These are phyloP conservation scores for Mycena albidolilacea DNA, from an alignment of 768 basidiomycete species.

Conservation along the genomic window DNA sequence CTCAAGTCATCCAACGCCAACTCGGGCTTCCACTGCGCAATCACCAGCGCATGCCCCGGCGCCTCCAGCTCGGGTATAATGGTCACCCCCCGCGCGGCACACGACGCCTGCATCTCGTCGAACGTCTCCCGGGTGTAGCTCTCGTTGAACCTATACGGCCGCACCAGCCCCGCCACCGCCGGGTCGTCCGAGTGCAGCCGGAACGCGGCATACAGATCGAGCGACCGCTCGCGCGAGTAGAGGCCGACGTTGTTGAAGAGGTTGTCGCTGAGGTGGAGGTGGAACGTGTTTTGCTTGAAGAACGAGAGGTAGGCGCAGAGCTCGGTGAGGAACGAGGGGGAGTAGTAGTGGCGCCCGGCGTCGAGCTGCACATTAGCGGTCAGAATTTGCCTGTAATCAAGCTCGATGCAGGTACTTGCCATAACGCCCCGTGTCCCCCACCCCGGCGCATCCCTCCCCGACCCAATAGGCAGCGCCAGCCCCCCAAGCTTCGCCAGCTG, in stretches of 20 bases:
- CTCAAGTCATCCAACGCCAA: constrained; percentile 37
- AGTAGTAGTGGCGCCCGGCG: constrained; percentile 36
- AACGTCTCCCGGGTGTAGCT: constrained; percentile 38
- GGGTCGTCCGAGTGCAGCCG: constrained; percentile 39
- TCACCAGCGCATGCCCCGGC: constrained; percentile 37
- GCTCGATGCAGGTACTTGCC: constrained; percentile 8
- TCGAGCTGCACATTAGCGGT: constrained; percentile 28
- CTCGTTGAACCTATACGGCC: constrained; percentile 36
- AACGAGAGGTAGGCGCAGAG: constrained; percentile 40
- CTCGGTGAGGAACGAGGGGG: constrained; percentile 34
- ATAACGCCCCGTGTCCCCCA: constrained; percentile 40
- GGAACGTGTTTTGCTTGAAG: constrained; percentile 42
- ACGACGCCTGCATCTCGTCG: constrained; percentile 31
- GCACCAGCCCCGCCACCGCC: constrained; percentile 36
- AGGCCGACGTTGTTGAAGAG: constrained; percentile 35
- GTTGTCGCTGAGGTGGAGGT: constrained; percentile 43
- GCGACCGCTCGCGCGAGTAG: constrained; percentile 34
- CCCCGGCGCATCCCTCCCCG: constrained; percentile 38
- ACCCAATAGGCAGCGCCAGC: constrained; percentile 27
- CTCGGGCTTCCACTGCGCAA: constrained; percentile 39
- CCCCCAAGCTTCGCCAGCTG: constrained; percentile 36
- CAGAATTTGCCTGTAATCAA: background rate
- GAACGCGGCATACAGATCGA: constrained; percentile 41
- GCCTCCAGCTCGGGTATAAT: constrained; percentile 38
- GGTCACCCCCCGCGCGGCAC: constrained; percentile 38